A percentile compares a stretch with the other conserved stretches of the same genome.
Evolutionary conservation across 768 basidiomycete genomes (phyloP).

Genomic region (Suillus decipiens): DNA sequence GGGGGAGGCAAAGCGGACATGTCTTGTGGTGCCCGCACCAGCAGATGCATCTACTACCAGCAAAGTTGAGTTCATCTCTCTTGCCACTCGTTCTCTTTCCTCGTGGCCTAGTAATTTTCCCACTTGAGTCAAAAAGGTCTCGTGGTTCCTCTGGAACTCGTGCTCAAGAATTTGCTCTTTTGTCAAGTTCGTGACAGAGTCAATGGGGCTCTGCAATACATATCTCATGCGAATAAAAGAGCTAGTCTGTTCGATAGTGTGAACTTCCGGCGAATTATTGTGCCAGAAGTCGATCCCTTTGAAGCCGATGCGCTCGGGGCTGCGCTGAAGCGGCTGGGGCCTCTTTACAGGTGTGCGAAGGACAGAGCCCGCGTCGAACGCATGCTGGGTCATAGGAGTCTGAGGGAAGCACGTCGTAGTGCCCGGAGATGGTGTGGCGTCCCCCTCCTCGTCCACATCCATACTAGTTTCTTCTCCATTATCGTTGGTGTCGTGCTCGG

Average conservation of each 20-base stretch:
- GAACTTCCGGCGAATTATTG: slow-evolving; percentile 14
- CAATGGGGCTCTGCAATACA: slow-evolving; percentile 25
- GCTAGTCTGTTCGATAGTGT: slow-evolving; percentile 11
- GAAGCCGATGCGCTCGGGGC: slow-evolving; percentile 32
- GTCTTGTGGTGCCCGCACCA: neutral
- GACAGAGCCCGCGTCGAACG: slow-evolving; percentile 34
- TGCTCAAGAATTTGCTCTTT: slow-evolving; percentile 10
- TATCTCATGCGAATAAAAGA: slow-evolving; percentile 15
- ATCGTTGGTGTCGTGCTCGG: slow-evolving; percentile 11
- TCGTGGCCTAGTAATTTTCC: slow-evolving; percentile 14
- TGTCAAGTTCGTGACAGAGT: slow-evolving; percentile 21
- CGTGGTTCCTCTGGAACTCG: slow-evolving; percentile 4
- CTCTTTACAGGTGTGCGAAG: slow-evolving; percentile 33
- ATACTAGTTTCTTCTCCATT: slow-evolving; percentile 14
- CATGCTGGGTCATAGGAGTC: slow-evolving; percentile 21
- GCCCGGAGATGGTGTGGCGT: slow-evolving; percentile 15
- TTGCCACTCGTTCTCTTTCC: slow-evolving; percentile 16
- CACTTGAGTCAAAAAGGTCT: slow-evolving; percentile 27
- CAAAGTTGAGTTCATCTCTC: slow-evolving; percentile 9
- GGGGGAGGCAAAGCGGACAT: slow-evolving; percentile 14
- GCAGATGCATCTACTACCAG: slow-evolving; percentile 18
- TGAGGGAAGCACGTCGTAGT: slow-evolving; percentile 14
- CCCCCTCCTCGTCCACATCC: slow-evolving; percentile 16
- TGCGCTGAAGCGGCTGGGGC: slow-evolving; percentile 27
- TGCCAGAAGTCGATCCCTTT: slow-evolving; percentile 27